Evolutionary conservation across 345 rosid species (phyloP).

Genomic region (Eucalyptus curtisii): DNA sequence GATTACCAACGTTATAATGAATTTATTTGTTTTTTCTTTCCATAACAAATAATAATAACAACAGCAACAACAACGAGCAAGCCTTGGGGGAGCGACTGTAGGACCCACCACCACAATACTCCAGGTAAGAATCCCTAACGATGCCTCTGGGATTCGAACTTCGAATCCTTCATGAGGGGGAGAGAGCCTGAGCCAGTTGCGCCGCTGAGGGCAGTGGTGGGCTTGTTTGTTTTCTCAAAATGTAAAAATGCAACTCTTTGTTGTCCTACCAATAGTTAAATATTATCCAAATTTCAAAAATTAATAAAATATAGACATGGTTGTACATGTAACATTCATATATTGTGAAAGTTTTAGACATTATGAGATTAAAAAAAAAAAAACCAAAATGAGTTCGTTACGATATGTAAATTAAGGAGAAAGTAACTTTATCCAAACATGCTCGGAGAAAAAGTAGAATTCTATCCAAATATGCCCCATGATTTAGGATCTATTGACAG

Average conservation of each 20-base stretch:
- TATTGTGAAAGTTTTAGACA: not conserved
- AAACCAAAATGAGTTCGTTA: not conserved
- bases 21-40: not conserved
- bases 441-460: not conserved
- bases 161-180: no score
- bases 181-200: no score
- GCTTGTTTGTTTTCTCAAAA: not conserved
- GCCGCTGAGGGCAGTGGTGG: no score
- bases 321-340: not conserved
- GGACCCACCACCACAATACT: no score
- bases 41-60: not conserved
- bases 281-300: not conserved
- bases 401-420: not conserved
- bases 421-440: not conserved
- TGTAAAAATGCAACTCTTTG: not conserved
- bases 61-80: no score
- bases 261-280: not conserved
- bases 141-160: no score
- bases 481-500: not conserved
- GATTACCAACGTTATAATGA: not conserved
- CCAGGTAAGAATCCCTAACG: no score
- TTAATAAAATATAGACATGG: not conserved
- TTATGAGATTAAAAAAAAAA: not conserved
- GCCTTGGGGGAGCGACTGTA: no score
- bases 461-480: not conserved